Percentiles rank a stretch among this genome's conserved stretches.
Conservation (phyloP, 345 rosid genomes). For the Cardamine chenopodiifolia region DNA sequence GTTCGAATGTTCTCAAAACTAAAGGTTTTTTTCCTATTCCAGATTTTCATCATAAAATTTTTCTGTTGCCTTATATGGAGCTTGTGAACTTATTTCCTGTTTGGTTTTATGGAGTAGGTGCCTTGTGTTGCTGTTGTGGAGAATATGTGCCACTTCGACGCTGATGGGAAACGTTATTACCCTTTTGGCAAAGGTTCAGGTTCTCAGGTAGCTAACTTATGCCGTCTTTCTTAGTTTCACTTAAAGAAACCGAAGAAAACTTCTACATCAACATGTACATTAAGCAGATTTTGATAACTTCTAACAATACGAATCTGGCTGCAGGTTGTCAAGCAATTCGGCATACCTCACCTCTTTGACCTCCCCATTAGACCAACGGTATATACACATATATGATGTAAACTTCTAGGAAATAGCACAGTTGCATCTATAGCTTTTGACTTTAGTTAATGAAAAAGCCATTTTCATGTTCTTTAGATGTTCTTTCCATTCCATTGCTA, state of each 20-base stretch:
- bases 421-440: slow-evolving; percentile 2
- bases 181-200: slow-evolving; percentile 99
- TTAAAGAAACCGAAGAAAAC: neutral
- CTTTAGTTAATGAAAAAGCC: neutral
- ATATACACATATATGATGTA: neutral
- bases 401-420: neutral
- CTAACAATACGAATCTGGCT: slow-evolving; percentile 27
- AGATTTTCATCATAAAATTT: neutral
- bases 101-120: slow-evolving; percentile 55
- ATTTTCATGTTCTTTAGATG: neutral
- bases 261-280: neutral
- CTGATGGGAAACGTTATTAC: slow-evolving; percentile 92
- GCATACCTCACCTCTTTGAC: slow-evolving; percentile 95
- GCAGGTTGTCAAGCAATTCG: slow-evolving; percentile 95
- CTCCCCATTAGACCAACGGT: slow-evolving; percentile 92
- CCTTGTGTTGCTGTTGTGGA: slow-evolving; percentile 97
- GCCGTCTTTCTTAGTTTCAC: slow-evolving; percentile 2
- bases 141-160: slow-evolving; percentile 98
- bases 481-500: neutral
- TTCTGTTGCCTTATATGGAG: neutral
- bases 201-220: slow-evolving; percentile 58
- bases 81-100: slow-evolving; percentile 28
- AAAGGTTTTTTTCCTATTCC: slow-evolving; percentile 53
- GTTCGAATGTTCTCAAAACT: slow-evolving; percentile 98
- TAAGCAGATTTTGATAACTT: neutral